These are phyloP conservation scores for Prunus mume DNA, from an alignment of 306 rosid species.

Conservation along the genomic window DNA sequence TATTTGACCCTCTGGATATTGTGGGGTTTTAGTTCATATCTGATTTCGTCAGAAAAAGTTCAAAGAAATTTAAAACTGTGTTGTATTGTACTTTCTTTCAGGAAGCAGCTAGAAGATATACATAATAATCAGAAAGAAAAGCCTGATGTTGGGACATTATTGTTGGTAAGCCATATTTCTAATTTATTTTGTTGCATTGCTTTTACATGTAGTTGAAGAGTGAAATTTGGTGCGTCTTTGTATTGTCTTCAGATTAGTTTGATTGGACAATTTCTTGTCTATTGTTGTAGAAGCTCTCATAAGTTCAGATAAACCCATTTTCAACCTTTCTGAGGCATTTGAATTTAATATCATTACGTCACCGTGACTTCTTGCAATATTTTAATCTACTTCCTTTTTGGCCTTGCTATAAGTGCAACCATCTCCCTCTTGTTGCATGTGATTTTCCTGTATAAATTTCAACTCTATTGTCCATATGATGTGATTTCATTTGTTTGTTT, in stretches of 20 bases:
- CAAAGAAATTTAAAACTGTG: not conserved
- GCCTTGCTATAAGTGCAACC: not conserved
- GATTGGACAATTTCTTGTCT: not conserved
- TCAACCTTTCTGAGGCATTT: not conserved
- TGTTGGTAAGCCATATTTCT: constrained; percentile 58
- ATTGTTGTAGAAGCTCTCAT: not conserved
- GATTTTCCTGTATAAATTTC: not conserved
- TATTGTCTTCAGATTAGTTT: not conserved
- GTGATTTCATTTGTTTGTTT: not conserved
- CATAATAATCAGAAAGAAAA: constrained; percentile 77
- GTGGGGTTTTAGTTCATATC: not conserved
- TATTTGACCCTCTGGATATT: not conserved
- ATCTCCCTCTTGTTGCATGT: not conserved
- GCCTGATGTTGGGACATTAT: constrained; percentile 91
- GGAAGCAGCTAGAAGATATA: constrained; percentile 97
- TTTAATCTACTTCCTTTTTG: not conserved
- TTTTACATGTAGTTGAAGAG: constrained; percentile 4
- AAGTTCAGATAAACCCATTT: constrained; percentile 1
- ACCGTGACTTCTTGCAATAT: not conserved
- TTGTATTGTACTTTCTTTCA: constrained; percentile 42
- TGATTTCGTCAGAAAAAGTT: not conserved
- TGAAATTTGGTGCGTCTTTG: not conserved
- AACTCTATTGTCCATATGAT: not conserved
- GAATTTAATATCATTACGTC: not conserved
- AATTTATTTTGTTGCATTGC: constrained; percentile 6